A percentile compares a stretch with the other conserved stretches of the same genome.
Conservation (phyloP, 2,329 filamentous ascomycete genomes). For the Tolypocladium sp. region DNA sequence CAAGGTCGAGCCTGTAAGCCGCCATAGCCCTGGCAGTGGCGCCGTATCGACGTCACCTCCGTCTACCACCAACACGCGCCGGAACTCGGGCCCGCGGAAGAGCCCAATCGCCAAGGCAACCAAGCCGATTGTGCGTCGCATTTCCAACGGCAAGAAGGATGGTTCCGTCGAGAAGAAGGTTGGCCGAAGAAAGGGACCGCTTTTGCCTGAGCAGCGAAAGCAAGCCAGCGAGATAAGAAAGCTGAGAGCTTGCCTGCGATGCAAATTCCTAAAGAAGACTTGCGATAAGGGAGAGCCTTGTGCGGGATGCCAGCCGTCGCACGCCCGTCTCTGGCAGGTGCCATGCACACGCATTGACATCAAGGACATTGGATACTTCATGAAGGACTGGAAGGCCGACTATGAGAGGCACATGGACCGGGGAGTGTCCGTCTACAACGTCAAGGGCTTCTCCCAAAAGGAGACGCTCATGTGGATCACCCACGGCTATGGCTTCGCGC, state of each 20-base stretch:
- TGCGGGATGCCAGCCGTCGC: conserved; percentile 88
- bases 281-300: conserved; percentile 97
- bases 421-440: conserved; percentile 86
- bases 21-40: conserved; percentile 51
- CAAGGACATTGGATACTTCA: conserved; percentile 96
- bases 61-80: conserved; percentile 50
- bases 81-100: conserved; percentile 63
- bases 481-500: conserved; percentile 87
- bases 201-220: conserved; percentile 88
- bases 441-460: conserved; percentile 70
- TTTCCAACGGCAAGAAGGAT: conserved; percentile 69
- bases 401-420: conserved; percentile 84
- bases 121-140: conserved; percentile 78
- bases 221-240: conserved; percentile 97
- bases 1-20: conserved; percentile 44
- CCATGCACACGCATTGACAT: conserved; percentile 97
- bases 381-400: conserved; percentile 98
- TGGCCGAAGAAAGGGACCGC: conserved; percentile 78
- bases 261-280: conserved; percentile 99
- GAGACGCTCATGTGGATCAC: conserved; percentile 80
- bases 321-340: conserved; percentile 93
- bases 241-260: conserved; percentile 83
- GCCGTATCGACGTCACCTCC: conserved; percentile 53
- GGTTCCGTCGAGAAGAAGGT: conserved; percentile 79
- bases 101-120: conserved; percentile 72